phyloP scores from a whole-genome alignment of 164 flowering plant genomes.

The Umbellularia californica region DNA sequence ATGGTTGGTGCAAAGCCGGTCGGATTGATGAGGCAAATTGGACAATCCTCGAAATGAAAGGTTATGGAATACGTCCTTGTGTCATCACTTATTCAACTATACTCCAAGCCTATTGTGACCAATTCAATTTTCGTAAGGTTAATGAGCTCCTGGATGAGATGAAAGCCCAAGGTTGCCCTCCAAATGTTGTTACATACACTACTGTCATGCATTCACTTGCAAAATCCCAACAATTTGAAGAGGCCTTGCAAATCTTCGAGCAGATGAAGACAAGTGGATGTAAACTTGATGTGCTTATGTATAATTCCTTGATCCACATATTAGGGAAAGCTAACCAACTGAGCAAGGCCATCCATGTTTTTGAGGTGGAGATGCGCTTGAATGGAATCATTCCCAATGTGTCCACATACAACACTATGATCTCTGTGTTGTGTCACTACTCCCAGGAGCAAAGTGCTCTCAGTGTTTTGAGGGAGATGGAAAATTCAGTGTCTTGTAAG shows the following conservation, averaged over 20 bases:
- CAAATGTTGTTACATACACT: slow-evolving; percentile 73
- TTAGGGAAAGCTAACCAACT: slow-evolving; percentile 55
- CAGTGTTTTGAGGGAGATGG: slow-evolving; percentile 41
- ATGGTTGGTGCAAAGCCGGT: slow-evolving; percentile 27
- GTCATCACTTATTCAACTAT: slow-evolving; percentile 80
- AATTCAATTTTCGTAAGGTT: slow-evolving; percentile 41
- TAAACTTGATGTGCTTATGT: slow-evolving; percentile 58
- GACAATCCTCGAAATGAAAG: slow-evolving; percentile 88
- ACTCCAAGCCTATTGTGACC: slow-evolving; percentile 53
- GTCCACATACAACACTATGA: slow-evolving; percentile 73
- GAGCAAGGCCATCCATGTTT: slow-evolving; percentile 50
- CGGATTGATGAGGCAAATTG: slow-evolving; percentile 74
- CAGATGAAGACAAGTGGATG: slow-evolving; percentile 48
- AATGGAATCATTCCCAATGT: slow-evolving; percentile 41
- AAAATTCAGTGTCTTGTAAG: slow-evolving; percentile 39
- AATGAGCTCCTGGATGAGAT: slow-evolving; percentile 66
- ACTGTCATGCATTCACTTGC: slow-evolving; percentile 50
- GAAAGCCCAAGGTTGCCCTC: slow-evolving; percentile 54
- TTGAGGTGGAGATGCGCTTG: slow-evolving; percentile 60
- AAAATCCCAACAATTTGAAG: slow-evolving; percentile 33
- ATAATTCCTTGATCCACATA: slow-evolving; percentile 57
- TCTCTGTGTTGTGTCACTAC: slow-evolving; percentile 63
- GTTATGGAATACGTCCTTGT: slow-evolving; percentile 59
- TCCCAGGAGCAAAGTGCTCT: slow-evolving; percentile 43
- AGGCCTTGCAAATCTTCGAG: slow-evolving; percentile 47